These are phyloP conservation scores for Aspergillus sp. DNA, from an alignment of 2,329 filamentous ascomycete genomes.

Conservation along the genomic window DNA sequence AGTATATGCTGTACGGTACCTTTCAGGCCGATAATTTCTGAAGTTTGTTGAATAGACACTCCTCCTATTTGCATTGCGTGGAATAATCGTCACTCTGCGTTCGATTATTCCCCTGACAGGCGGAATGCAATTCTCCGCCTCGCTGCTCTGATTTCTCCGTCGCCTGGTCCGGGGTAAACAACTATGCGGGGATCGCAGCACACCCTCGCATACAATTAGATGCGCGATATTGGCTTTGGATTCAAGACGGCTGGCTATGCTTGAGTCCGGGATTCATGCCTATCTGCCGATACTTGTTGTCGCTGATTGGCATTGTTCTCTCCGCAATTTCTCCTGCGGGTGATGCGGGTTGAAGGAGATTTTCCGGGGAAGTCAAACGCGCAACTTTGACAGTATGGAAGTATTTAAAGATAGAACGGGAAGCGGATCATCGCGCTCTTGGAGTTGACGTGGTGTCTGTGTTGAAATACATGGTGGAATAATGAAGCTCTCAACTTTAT, in stretches of 20 bases:
- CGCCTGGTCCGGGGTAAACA: constrained; percentile 3
- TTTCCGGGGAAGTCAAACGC: constrained; percentile 6
- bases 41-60: background rate
- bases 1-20: background rate
- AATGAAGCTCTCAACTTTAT: background rate
- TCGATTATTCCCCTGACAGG: constrained; percentile 12
- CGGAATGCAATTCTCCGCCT: constrained; percentile 22
- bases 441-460: background rate
- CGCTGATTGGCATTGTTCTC: constrained; percentile 4
- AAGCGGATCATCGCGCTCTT: background rate
- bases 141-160: constrained; percentile 21
- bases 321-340: constrained; percentile 14
- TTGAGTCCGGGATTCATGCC: background rate
- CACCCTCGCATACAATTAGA: background rate
- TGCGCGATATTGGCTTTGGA: background rate
- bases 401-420: background rate
- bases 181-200: background rate
- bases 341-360: constrained; percentile 1
- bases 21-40: background rate
- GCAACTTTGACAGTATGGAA: background rate
- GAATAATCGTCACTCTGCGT: background rate
- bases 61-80: background rate
- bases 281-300: background rate
- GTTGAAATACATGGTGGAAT: background rate
- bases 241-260: background rate